These are phyloP conservation scores for Paraphoma chrysanthemicola DNA, from an alignment of 2,329 filamentous ascomycete genomes.

Conservation along the genomic window DNA sequence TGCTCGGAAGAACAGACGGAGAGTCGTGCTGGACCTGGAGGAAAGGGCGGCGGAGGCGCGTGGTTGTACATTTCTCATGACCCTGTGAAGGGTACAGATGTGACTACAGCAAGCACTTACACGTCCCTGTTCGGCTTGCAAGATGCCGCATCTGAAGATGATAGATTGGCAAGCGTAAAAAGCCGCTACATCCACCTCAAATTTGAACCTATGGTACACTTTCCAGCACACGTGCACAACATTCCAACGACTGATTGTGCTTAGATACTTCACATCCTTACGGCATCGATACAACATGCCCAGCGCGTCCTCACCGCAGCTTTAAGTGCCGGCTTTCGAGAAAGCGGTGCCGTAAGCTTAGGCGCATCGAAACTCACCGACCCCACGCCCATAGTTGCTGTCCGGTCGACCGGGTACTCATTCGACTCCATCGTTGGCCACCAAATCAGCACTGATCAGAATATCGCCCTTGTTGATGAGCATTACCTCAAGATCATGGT, in stretches of 20 bases:
- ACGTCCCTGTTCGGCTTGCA: slow-evolving; percentile 50
- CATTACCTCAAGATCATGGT: slow-evolving; percentile 73
- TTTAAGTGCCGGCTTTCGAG: slow-evolving; percentile 83
- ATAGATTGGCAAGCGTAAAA: slow-evolving; percentile 26
- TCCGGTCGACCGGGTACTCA: slow-evolving; percentile 81
- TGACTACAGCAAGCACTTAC: slow-evolving; percentile 15
- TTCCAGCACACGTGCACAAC: background rate
- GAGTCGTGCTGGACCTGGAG: slow-evolving; percentile 70
- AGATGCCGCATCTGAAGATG: slow-evolving; percentile 1
- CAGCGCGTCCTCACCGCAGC: slow-evolving; percentile 78
- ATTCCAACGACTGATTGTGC: slow-evolving; percentile 23
- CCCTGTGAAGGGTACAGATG: slow-evolving; percentile 56
- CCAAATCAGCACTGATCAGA: slow-evolving; percentile 44
- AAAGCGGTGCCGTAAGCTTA: slow-evolving; percentile 82
- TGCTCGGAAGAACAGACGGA: slow-evolving; percentile 18
- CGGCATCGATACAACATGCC: slow-evolving; percentile 76
- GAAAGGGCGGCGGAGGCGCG: slow-evolving; percentile 78
- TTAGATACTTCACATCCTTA: slow-evolving; percentile 87
- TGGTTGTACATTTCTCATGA: slow-evolving; percentile 93
- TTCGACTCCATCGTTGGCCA: slow-evolving; percentile 82
- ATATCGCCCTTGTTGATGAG: slow-evolving; percentile 64
- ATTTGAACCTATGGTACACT: slow-evolving; percentile 89
- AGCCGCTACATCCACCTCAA: slow-evolving; percentile 76
- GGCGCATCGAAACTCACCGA: slow-evolving; percentile 46
- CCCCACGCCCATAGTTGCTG: slow-evolving; percentile 77